phyloP scores from a whole-genome alignment of 1,284 basidiomycete species.

The Pyrrhoderma noxium region DNA sequence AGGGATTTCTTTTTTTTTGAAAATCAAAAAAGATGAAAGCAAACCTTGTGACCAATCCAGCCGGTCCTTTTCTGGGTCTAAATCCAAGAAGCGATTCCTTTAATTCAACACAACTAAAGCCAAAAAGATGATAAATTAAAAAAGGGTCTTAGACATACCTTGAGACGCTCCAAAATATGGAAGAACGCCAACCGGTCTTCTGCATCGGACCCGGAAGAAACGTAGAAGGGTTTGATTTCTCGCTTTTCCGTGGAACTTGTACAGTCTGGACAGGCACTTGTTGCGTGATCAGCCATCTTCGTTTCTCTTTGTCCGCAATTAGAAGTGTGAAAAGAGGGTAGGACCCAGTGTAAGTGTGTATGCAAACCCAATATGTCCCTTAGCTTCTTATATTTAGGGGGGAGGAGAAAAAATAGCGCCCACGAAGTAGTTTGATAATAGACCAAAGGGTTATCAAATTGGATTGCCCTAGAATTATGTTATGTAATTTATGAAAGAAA shows the following conservation, averaged over 20 bases:
- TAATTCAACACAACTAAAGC: background rate
- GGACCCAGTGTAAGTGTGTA: no score
- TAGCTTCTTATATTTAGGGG: no score
- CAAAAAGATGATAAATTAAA: background rate
- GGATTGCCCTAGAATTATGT: no score
- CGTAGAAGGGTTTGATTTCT: background rate
- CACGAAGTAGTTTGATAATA: no score
- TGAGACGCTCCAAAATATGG: slow-evolving; percentile 80
- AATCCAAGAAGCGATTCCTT: background rate
- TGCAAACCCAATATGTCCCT: no score
- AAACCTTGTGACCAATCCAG: slow-evolving; percentile 71
- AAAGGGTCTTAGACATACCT: slow-evolving; percentile 42
- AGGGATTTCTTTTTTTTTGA: no score
- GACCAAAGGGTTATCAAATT: no score
- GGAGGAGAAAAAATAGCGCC: no score
- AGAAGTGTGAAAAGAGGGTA: no score
- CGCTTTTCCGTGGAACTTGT: background rate
- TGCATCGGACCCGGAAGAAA: slow-evolving; percentile 45
- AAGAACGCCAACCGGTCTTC: slow-evolving; percentile 80
- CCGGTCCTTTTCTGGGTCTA: slow-evolving; percentile 93
- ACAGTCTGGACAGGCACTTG: background rate
- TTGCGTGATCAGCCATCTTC: background rate
- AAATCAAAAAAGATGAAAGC: no score
- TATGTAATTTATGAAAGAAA: no score
- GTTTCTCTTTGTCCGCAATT: background rate